These are phyloP conservation scores for Metroxylon sagu DNA, from an alignment of 176 grass and related monocot genomes.

Conservation along the genomic window DNA sequence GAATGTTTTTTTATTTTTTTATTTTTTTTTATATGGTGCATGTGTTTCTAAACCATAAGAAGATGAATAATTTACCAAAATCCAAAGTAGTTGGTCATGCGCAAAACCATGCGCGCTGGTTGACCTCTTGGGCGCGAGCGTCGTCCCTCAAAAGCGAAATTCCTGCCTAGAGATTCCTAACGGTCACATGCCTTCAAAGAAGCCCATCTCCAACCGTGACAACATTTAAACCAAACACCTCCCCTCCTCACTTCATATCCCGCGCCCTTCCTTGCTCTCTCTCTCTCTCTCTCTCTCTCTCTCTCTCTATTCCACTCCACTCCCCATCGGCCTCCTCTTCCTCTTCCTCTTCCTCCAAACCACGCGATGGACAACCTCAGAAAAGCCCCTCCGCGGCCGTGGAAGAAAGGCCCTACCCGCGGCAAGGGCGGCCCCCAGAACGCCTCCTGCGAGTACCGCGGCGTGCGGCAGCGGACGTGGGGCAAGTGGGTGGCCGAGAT, in stretches of 20 bases:
- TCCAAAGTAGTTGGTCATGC: no score
- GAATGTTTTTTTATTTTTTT: no score
- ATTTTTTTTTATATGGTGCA: no score
- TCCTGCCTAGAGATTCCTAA: conserved; percentile 46
- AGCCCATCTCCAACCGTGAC: conserved; percentile 46
- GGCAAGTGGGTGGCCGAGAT: conserved; percentile 92
- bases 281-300: background rate
- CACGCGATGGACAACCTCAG: conserved; percentile 44
- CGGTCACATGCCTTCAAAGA: conserved; percentile 37
- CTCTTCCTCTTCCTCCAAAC: background rate
- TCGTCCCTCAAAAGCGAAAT: background rate
- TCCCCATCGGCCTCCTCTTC: background rate
- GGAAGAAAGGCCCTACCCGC: conserved; percentile 92
- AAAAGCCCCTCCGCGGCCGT: conserved; percentile 38
- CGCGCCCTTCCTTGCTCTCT: conserved; percentile 8
- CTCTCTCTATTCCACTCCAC: background rate
- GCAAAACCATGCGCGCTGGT: no score
- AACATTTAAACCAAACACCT: conserved; percentile 46
- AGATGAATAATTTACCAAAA: no score
- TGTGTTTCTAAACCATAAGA: no score
- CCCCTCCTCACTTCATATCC: conserved; percentile 25
- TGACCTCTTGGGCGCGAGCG: no score
- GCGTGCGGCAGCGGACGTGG: conserved; percentile 74
- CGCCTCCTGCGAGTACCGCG: conserved; percentile 75
- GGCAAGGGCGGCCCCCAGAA: conserved; percentile 74